These are phyloP conservation scores for Macrolepiota fuliginosa DNA, from an alignment of 768 basidiomycete species.

Conservation along the genomic window DNA sequence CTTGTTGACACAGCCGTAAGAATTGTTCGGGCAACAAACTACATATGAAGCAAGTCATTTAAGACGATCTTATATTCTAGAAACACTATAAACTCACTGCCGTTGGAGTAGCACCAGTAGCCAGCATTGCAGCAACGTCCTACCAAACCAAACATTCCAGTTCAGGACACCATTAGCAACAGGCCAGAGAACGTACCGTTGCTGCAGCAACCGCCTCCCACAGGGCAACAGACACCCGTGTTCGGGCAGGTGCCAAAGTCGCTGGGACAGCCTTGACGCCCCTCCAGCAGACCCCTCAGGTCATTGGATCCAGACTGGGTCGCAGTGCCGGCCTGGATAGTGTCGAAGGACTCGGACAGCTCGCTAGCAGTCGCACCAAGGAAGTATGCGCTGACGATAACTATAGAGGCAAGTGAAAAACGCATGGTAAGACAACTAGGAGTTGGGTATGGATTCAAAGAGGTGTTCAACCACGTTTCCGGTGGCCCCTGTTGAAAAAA, in stretches of 20 bases:
- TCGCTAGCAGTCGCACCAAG: not conserved
- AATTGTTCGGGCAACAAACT: not conserved
- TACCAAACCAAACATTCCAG: not conserved
- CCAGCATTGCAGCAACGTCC: constrained; percentile 1
- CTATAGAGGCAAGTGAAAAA: not conserved
- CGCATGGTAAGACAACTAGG: not conserved
- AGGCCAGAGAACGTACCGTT: not conserved
- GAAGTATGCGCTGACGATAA: not conserved
- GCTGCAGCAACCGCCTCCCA: constrained; percentile 13
- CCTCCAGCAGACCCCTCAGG: not conserved
- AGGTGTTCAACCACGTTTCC: not conserved
- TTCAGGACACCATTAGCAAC: not conserved
- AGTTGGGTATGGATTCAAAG: not conserved
- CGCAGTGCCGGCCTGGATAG: not conserved
- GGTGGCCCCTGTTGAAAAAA: not conserved
- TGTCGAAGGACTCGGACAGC: not conserved
- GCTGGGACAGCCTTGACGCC: not conserved
- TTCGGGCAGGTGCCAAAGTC: constrained; percentile 10
- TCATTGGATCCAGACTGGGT: not conserved
- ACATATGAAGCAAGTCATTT: not conserved
- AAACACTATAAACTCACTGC: not conserved
- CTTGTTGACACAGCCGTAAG: not conserved
- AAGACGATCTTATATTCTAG: not conserved
- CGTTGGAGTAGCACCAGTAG: not conserved
- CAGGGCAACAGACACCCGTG: constrained; percentile 10